These are phyloP conservation scores for Komagataella populi DNA, from an alignment of 805 yeast genomes.

Conservation along the genomic window DNA sequence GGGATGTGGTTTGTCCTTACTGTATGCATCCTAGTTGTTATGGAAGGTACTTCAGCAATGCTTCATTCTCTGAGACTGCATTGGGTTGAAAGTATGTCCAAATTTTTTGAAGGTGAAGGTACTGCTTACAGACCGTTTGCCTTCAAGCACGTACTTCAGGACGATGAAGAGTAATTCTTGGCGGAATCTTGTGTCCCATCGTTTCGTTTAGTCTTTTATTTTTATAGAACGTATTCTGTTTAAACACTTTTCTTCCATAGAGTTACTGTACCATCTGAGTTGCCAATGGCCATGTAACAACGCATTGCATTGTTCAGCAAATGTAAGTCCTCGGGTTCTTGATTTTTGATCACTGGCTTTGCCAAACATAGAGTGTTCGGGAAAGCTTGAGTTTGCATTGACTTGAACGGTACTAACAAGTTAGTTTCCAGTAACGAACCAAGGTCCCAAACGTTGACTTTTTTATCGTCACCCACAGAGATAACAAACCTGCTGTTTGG, in stretches of 20 bases:
- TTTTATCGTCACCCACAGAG: slow-evolving; percentile 70
- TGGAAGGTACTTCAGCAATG: slow-evolving; percentile 99
- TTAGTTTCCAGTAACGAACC: slow-evolving; percentile 52
- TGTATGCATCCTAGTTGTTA: slow-evolving; percentile 77
- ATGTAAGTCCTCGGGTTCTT: slow-evolving; percentile 13
- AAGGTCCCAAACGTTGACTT: slow-evolving; percentile 71
- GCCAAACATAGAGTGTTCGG: not conserved
- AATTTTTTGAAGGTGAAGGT: slow-evolving; percentile 96
- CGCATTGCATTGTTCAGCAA: slow-evolving; percentile 34
- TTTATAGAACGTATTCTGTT: not conserved
- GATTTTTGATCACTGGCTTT: slow-evolving; percentile 11
- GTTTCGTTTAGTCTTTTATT: not conserved
- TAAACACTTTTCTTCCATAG: slow-evolving; percentile 29
- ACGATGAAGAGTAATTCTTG: not conserved
- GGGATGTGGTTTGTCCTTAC: slow-evolving; percentile 94
- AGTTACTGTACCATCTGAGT: slow-evolving; percentile 40
- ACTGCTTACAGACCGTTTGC: slow-evolving; percentile 80
- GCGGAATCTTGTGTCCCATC: not conserved
- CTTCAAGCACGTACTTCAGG: slow-evolving; percentile 23
- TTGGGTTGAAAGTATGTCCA: slow-evolving; percentile 99
- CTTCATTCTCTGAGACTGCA: slow-evolving; percentile 95
- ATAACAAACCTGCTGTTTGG: slow-evolving; percentile 62
- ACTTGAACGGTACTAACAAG: slow-evolving; percentile 32
- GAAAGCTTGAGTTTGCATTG: slow-evolving; percentile 1
- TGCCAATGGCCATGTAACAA: slow-evolving; percentile 51